Percentiles rank a stretch among this genome's conserved stretches.
These are phyloP conservation scores for Solanum ahanhuiri DNA, from an alignment of 257 asterid species.

Conservation along the genomic window DNA sequence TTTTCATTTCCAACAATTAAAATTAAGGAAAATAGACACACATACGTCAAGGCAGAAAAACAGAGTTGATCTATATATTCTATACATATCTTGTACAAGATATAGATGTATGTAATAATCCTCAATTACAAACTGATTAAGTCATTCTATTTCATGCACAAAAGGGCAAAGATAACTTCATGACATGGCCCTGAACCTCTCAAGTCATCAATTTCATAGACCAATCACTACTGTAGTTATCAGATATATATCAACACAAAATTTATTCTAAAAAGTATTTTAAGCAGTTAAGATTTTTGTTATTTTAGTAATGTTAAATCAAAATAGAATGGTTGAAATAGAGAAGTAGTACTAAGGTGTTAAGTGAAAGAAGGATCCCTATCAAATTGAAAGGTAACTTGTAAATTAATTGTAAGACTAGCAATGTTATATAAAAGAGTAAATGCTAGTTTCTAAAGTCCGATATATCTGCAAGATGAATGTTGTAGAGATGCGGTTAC, in stretches of 20 bases:
- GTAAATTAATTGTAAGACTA: not conserved
- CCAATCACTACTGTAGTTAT: not conserved
- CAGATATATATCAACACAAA: not conserved
- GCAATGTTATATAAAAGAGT: not conserved
- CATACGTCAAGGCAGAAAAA: not conserved
- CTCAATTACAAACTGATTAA: not conserved
- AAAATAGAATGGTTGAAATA: not conserved
- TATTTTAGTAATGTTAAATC: not conserved
- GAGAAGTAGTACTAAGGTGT: not conserved
- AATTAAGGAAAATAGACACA: not conserved
- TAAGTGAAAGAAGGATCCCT: not conserved
- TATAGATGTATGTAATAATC: not conserved
- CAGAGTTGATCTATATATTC: not conserved
- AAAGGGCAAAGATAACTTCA: not conserved
- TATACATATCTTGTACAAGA: not conserved
- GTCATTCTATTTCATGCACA: not conserved
- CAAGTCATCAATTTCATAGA: not conserved
- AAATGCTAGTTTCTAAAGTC: not conserved
- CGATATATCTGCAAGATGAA: not conserved
- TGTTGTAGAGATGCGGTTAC: not conserved
- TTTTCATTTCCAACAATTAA: not conserved
- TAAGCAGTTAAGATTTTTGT: not conserved
- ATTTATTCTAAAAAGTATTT: not conserved
- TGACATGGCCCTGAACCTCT: not conserved
- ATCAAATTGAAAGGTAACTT: not conserved